A percentile compares a stretch with the other conserved stretches of the same genome.
phyloP scores from a whole-genome alignment of 2,329 filamentous ascomycete species.

The Decorospora gaudefroyi region DNA sequence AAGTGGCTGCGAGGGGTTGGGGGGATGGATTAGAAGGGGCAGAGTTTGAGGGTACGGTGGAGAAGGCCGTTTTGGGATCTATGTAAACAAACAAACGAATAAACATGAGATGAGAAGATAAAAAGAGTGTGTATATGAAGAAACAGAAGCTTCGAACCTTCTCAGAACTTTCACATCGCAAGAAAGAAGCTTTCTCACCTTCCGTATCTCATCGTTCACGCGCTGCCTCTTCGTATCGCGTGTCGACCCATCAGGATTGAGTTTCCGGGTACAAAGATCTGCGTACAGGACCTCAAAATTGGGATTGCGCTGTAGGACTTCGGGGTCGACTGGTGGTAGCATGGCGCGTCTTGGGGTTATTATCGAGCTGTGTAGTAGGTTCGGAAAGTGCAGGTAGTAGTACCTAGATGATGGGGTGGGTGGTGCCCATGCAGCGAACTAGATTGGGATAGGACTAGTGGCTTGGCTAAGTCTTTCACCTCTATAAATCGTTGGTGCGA shows the following conservation, averaged over 20 bases:
- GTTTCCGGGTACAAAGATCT: slow-evolving; percentile 50
- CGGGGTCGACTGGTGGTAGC: slow-evolving; percentile 50
- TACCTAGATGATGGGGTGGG: neutral
- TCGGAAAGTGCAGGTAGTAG: neutral
- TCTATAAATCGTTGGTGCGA: too few species aligned
- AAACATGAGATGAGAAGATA: neutral
- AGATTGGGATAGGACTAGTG: slow-evolving; percentile 6
- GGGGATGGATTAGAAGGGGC: too few species aligned
- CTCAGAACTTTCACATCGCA: neutral
- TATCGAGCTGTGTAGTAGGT: neutral
- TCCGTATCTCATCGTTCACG: slow-evolving; percentile 47
- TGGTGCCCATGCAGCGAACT: slow-evolving; percentile 8
- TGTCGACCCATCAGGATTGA: slow-evolving; percentile 53
- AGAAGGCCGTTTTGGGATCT: neutral
- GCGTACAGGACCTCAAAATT: slow-evolving; percentile 54
- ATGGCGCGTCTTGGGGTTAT: slow-evolving; percentile 27
- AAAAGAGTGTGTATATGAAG: neutral
- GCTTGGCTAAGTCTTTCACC: slow-evolving; percentile 8
- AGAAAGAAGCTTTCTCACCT: slow-evolving; percentile 33
- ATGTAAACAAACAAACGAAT: slow-evolving; percentile 6
- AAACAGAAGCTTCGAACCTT: neutral
- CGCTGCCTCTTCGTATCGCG: slow-evolving; percentile 50
- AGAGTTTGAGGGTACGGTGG: neutral
- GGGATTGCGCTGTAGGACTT: slow-evolving; percentile 48
- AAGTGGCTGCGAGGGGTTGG: too few species aligned